Conservation (phyloP, 129 eudicot species). For the Sambucus nigra region DNA sequence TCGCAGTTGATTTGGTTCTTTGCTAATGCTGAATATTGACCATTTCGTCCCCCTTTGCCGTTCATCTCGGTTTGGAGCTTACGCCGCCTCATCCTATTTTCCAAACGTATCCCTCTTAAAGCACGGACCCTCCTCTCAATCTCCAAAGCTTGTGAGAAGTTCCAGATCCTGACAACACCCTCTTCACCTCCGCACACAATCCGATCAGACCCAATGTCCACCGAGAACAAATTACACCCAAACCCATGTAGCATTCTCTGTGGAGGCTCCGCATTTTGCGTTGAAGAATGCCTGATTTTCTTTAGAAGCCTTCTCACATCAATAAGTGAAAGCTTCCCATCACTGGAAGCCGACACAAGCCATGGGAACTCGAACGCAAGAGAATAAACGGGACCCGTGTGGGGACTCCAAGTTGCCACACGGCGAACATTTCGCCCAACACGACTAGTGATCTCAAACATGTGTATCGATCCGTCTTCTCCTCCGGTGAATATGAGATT, state of each 20-base stretch:
- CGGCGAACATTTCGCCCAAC: slow-evolving; percentile 19
- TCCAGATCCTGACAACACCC: slow-evolving; percentile 71
- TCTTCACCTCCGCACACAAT: slow-evolving; percentile 89
- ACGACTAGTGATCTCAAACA: slow-evolving; percentile 56
- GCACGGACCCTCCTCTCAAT: slow-evolving; percentile 46
- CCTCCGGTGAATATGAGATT: slow-evolving; percentile 84
- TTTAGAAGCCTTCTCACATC: slow-evolving; percentile 84
- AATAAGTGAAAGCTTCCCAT: slow-evolving; percentile 78
- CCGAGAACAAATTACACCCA: slow-evolving; percentile 56
- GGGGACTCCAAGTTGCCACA: slow-evolving; percentile 83
- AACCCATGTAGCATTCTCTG: slow-evolving; percentile 78
- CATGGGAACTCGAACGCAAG: slow-evolving; percentile 97
- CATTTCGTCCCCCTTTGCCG: slow-evolving; percentile 39
- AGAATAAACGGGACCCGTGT: slow-evolving; percentile 64
- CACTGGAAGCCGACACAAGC: slow-evolving; percentile 90
- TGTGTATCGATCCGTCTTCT: slow-evolving; percentile 78
- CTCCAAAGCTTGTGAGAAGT: slow-evolving; percentile 76
- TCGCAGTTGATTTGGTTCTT: slow-evolving; percentile 50
- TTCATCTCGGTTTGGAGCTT: slow-evolving; percentile 51
- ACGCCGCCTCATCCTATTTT: slow-evolving; percentile 71
- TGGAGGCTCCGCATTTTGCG: slow-evolving; percentile 58
- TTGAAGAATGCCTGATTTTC: slow-evolving; percentile 26
- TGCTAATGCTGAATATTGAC: slow-evolving; percentile 59
- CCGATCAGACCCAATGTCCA: slow-evolving; percentile 73
- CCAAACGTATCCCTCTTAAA: slow-evolving; percentile 42